Evolutionary conservation across 768 basidiomycete species (phyloP), one percentile per base, ranked within the genome.

Genomic region (Boletus eberwhitei): DNA sequence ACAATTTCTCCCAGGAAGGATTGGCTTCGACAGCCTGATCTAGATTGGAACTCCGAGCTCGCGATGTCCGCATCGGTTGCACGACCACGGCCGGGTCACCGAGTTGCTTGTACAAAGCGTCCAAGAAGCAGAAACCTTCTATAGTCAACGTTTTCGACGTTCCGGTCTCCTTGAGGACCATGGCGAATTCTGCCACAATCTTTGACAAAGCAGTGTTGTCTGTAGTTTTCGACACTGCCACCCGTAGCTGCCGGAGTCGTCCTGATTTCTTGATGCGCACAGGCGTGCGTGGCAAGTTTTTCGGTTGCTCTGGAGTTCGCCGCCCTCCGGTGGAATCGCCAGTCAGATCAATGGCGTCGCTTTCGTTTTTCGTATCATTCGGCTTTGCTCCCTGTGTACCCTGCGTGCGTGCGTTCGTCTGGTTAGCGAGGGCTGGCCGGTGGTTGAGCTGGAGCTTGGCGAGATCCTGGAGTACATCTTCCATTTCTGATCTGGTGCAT

Each of bases 51-150:
- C 68, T 68, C 74, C 63, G 75, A 63, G 62, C 74, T 68, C 53
- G 70, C 48, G 68, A 76, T 64, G 67, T 69, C 74, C 85, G 77
- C 63, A 83, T 62, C 5, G 86, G 86, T 39, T 69, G 64, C 31
- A 76, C 70, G 59, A 80, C 82, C 37, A 82, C 80, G 19, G 83
- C 82, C 34, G 88, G 85, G 66, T 88, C 84, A 36, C 79, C 81
- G 41, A 91, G 77, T 63, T 87, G 87, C 67, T 86, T 87, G 69
- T 81, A 77, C 58, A 91, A 65, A 29, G 81, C 77, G 59, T 89
- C 87, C 50, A 91, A 70, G 69, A 91, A 87, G 22, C 74, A 69
- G 62, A 85, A 87, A 7, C 82, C 88, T 58, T 90, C 86, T 67
- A 81, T 85, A 35, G 84, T 90, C 61, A 87, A 64, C 46, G 79